Evolutionary conservation across 148 eudicot genomes (phyloP).

Genomic region (Gaultheria prostrata): DNA sequence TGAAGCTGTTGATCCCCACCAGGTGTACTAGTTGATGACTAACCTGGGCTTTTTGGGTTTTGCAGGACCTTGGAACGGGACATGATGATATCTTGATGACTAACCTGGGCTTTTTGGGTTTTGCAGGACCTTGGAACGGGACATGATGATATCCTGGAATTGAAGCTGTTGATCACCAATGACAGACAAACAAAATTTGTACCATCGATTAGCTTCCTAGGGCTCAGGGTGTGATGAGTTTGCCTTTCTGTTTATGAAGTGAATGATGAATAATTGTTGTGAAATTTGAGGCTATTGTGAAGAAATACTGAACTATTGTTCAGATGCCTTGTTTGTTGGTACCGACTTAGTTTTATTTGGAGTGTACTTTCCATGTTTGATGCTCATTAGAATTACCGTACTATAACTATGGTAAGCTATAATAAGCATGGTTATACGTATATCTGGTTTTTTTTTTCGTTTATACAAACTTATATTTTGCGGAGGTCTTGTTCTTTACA

Average conservation of each 20-base stretch:
- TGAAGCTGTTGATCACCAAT: neutral
- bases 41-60: neutral
- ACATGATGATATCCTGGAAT: too few species aligned
- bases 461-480: neutral
- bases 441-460: neutral
- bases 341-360: neutral
- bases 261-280: neutral
- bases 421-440: neutral
- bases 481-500: neutral
- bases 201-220: neutral
- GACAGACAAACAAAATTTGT: neutral
- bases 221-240: neutral
- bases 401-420: neutral
- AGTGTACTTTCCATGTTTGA: neutral
- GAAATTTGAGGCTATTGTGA: neutral
- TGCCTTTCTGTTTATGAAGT: neutral
- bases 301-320: neutral
- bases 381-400: neutral
- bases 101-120: neutral
- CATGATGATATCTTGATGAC: neutral
- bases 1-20: neutral
- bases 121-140: conserved; percentile 13
- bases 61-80: conserved; percentile 14
- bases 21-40: neutral
- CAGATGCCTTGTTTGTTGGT: neutral